phyloP scores from a whole-genome alignment of 495 filamentous ascomycete species.

The Saxophila tyrrhenica region DNA sequence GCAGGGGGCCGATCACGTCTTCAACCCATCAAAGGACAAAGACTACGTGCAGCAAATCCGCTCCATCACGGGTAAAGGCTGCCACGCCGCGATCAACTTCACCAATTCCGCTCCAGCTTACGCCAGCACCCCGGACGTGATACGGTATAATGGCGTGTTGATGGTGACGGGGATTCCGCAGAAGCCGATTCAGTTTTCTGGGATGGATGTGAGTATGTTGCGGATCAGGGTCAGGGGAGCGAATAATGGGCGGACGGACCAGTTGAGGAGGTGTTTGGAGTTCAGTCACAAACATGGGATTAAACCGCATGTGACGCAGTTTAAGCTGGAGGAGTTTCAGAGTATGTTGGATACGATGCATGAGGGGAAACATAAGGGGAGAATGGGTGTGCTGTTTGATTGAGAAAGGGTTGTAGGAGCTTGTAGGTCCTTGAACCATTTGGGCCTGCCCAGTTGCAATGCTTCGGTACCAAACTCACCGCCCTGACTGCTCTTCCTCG shows the following conservation, averaged over 20 bases:
- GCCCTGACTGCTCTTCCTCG: no score
- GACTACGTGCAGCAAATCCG: constrained; percentile 21
- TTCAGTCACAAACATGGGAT: constrained; percentile 25
- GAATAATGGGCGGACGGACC: constrained; percentile 22
- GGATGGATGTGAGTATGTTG: constrained; percentile 20
- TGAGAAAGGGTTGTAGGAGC: no score
- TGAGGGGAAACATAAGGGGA: constrained; percentile 8
- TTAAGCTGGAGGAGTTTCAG: constrained; percentile 21
- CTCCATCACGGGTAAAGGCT: constrained; percentile 23
- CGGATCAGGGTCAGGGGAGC: constrained; percentile 15
- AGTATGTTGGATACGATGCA: constrained; percentile 26
- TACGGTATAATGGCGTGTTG: constrained; percentile 21
- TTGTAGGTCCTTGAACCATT: no score
- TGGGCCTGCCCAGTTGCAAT: no score
- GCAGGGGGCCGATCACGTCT: constrained; percentile 23
- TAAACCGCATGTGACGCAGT: constrained; percentile 20
- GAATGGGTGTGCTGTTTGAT: constrained; percentile 21
- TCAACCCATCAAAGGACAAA: constrained; percentile 22
- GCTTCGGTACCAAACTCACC: no score
- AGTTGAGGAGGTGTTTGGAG: constrained; percentile 18
- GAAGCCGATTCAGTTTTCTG: constrained; percentile 18
- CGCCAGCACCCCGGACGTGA: constrained; percentile 21
- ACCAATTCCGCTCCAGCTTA: constrained; percentile 26
- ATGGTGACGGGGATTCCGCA: constrained; percentile 26
- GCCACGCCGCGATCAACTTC: constrained; percentile 24